A percentile compares a stretch with the other conserved stretches of the same genome.
Evolutionary conservation across 225 moss, liverwort and hornwort species (phyloP).

Genomic region (Thuidium tamariscinum): DNA sequence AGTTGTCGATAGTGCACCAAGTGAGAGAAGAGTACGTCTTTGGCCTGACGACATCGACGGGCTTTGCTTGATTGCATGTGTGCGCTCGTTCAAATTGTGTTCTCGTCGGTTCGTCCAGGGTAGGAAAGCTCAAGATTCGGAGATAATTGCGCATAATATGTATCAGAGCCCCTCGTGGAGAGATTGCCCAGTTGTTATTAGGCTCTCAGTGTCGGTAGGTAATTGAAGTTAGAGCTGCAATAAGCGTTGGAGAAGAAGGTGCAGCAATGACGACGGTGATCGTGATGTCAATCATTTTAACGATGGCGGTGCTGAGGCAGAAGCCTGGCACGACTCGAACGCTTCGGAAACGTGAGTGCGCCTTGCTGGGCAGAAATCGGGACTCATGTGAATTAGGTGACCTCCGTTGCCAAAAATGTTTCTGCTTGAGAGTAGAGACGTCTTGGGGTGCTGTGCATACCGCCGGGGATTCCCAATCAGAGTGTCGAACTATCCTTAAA

Average conservation of each 20-base stretch:
- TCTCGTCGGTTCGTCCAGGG: not conserved
- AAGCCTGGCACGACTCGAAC: not conserved
- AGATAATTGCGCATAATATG: not conserved
- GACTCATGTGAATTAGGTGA: not conserved
- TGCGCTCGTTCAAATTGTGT: not conserved
- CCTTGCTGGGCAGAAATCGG: not conserved
- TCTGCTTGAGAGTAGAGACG: not conserved
- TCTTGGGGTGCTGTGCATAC: not conserved
- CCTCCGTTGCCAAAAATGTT: not conserved
- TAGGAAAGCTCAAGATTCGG: not conserved
- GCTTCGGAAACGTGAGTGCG: not conserved
- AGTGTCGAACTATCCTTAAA: not conserved
- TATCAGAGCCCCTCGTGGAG: not conserved
- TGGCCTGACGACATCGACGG: not conserved
- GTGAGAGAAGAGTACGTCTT: not conserved
- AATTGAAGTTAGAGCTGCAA: not conserved
- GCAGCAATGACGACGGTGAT: not conserved
- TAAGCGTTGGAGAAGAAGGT: not conserved
- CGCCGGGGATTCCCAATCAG: not conserved
- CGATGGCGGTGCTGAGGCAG: not conserved
- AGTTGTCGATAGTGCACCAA: not conserved
- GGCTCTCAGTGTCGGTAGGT: not conserved
- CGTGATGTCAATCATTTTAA: not conserved
- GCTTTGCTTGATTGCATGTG: not conserved
- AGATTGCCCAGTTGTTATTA: not conserved